A percentile compares a stretch with the other conserved stretches of the same genome.
Conservation (phyloP, 164 flowering plant species). For the Brasenia schreberi region DNA sequence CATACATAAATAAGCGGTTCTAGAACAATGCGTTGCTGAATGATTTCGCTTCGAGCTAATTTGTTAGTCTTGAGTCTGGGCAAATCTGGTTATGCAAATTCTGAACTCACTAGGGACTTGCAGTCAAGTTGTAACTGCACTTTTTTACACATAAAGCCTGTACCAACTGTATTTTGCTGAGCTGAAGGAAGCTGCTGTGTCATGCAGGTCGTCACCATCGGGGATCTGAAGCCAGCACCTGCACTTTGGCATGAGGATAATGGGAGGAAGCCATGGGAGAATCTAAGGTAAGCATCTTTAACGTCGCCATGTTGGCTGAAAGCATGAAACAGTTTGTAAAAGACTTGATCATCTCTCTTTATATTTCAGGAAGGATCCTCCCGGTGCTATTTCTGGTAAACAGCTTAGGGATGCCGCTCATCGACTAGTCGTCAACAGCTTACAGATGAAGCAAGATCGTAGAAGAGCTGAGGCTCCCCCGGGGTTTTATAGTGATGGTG, state of each 20-base stretch:
- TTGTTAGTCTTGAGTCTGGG: background rate
- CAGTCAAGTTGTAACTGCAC: background rate
- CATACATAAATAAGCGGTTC: too few species aligned
- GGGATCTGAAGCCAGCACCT: conserved; percentile 73
- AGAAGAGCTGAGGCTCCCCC: conserved; percentile 4
- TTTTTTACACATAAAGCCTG: background rate
- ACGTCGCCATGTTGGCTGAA: background rate
- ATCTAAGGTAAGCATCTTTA: conserved; percentile 22
- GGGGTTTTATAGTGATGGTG: conserved; percentile 14
- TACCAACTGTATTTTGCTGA: background rate
- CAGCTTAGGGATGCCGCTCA: conserved; percentile 88
- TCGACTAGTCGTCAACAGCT: conserved; percentile 66
- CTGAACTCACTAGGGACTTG: background rate
- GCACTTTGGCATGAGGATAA: conserved; percentile 86
- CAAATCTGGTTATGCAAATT: too few species aligned
- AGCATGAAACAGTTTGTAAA: too few species aligned
- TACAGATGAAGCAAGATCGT: conserved; percentile 30
- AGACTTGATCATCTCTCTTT: background rate
- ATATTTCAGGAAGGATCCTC: conserved; percentile 33
- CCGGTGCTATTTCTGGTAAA: conserved; percentile 49
- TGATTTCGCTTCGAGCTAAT: too few species aligned
- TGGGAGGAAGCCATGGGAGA: conserved; percentile 43
- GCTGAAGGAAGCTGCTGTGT: background rate
- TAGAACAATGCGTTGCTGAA: too few species aligned
- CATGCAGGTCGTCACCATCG: conserved; percentile 45